Conservation (phyloP, 352 stramenopile genomes). For the Phytophthora citricola region DNA sequence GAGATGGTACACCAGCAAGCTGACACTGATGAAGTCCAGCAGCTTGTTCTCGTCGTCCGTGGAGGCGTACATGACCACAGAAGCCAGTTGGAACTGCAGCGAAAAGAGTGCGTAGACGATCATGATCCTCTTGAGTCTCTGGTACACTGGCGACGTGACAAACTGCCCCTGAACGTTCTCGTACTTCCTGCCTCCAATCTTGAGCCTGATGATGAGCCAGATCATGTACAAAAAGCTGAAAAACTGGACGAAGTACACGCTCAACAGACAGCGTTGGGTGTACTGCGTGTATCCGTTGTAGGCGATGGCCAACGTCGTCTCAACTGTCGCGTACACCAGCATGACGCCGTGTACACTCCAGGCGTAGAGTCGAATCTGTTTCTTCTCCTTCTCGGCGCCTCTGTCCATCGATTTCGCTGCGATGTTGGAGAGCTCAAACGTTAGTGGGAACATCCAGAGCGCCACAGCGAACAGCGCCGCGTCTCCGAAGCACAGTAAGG, state of each 20-base stretch:
- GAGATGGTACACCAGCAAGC: conserved; percentile 48
- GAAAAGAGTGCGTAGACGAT: conserved; percentile 69
- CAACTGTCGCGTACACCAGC: conserved; percentile 32
- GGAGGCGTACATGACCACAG: conserved; percentile 52
- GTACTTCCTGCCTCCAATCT: conserved; percentile 59
- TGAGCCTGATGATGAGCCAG: conserved; percentile 49
- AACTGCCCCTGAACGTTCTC: conserved; percentile 75
- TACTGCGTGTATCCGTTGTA: conserved; percentile 59
- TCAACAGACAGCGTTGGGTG: conserved; percentile 47
- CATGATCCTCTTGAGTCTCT: conserved; percentile 75
- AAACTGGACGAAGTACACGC: conserved; percentile 57
- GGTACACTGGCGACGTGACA: conserved; percentile 70
- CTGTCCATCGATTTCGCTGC: conserved; percentile 58
- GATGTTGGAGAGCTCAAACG: conserved; percentile 57
- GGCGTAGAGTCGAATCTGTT: conserved; percentile 42
- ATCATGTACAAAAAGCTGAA: conserved; percentile 63
- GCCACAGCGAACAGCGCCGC: conserved; percentile 48
- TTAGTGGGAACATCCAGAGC: conserved; percentile 59
- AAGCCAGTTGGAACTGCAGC: conserved; percentile 66
- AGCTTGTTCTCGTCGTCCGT: conserved; percentile 33
- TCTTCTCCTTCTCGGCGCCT: conserved; percentile 49
- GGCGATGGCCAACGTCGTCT: conserved; percentile 40
- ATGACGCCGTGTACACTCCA: conserved; percentile 41
- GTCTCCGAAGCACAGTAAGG: conserved; percentile 47
- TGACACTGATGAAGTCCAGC: conserved; percentile 54